A percentile compares a stretch with the other conserved stretches of the same genome.
These are phyloP conservation scores for Saccharum hybrid DNA, from an alignment of 202 grass and related monocot species.

Conservation along the genomic window DNA sequence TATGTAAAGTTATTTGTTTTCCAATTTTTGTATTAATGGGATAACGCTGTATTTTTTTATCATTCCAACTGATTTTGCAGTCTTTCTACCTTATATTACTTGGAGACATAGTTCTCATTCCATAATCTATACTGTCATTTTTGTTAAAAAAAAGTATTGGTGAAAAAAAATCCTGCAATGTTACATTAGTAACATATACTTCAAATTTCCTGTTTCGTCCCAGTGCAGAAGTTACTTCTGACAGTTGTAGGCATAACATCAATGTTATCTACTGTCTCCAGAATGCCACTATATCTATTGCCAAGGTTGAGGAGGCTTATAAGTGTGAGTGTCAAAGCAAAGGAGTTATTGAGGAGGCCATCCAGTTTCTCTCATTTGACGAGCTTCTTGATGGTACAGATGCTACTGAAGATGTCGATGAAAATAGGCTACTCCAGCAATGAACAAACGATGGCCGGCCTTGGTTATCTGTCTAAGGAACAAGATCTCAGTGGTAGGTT, in stretches of 20 bases:
- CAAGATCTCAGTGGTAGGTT: conserved; percentile 84
- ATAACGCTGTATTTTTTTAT: neutral
- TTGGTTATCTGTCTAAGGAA: conserved; percentile 88
- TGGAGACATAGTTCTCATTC: conserved; percentile 24
- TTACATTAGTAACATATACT: conserved; percentile 23
- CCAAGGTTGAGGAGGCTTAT: conserved; percentile 85
- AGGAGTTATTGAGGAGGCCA: conserved; percentile 67
- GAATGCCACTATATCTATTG: conserved; percentile 69
- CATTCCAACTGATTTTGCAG: conserved; percentile 8
- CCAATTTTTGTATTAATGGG: neutral
- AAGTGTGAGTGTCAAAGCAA: conserved; percentile 80
- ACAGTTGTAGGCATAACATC: conserved; percentile 13
- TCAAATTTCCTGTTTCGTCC: conserved; percentile 31
- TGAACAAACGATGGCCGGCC: conserved; percentile 97
- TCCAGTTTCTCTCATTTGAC: conserved; percentile 72
- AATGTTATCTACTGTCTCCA: conserved; percentile 37
- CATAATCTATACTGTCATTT: conserved; percentile 15
- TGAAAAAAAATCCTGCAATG: neutral
- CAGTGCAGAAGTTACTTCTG: neutral
- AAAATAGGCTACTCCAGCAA: conserved; percentile 87
- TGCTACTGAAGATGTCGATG: conserved; percentile 65
- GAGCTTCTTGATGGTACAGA: conserved; percentile 67
- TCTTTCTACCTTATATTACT: conserved; percentile 35
- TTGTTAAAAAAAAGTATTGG: neutral
- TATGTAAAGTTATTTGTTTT: conserved; percentile 13